Base-by-base conservation (phyloP, 2,329 filamentous ascomycete species). In the Teratosphaeria zuluensis region DNA sequence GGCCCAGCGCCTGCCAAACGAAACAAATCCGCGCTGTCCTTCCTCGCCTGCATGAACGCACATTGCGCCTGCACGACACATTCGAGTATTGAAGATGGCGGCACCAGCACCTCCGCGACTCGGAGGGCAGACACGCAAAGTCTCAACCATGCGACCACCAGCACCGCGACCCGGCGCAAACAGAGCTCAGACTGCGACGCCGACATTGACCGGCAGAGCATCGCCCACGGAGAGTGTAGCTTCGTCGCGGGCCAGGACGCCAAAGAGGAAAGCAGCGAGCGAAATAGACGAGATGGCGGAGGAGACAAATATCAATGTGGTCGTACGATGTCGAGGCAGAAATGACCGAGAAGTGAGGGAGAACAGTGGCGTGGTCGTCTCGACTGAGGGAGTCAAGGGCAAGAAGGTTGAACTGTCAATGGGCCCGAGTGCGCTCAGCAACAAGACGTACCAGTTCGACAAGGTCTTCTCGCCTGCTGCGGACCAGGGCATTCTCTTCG, bases 241-340 rank as follows among this genome's bases (percentile, higher is more conserved):
- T 56, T 87, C 88, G 3, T 74, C 80, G 42, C 73, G 80, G 12
- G 73, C 80, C 30, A 83, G 85, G 24, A 81, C 79, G 51, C 64
- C 66, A 5, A 96, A 96, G 78, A 86, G 92, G 69, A 96, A 96
- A 74, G 89, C 94, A 66, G 84, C 89, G 69, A 89, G 95, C 42
- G 67, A 66, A 8, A 38, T 60, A 4, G 92, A 92, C 52, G 84
- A 89, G 58, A 68, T 57, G 9, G 82, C 82, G 56, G 86, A 92
- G 67, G 91, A 95, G 74, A 97, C 92, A 7, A 99, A 96, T 72
- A 99, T 99, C 75, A 94, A 95, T 72, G 94, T 99, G 53, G 92
- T 97, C 35, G 95, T 99, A 59, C 84, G 94, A 63, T 99, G 92
- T 76, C 84, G 94, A 66, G 94, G 92, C 4, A 87, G 94, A 63